phyloP scores from a whole-genome alignment of 1,284 basidiomycete genomes.

The Hypsizygus ulmarius region DNA sequence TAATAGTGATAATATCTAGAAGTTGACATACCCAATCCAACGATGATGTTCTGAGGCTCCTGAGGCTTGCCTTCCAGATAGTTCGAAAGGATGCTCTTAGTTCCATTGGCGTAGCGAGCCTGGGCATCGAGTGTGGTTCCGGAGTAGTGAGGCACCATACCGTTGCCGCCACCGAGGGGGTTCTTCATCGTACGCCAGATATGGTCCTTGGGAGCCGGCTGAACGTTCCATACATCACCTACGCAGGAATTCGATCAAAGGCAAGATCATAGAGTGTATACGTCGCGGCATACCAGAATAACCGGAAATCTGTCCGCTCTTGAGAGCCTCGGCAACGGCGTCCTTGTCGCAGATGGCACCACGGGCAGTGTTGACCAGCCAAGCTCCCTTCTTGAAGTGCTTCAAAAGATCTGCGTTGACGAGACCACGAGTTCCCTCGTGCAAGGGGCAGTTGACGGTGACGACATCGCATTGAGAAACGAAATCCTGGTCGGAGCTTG shows the following conservation, averaged over 20 bases:
- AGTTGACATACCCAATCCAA: constrained; percentile 50
- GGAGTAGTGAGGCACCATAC: constrained; percentile 85
- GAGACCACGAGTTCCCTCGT: constrained; percentile 82
- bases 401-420: constrained; percentile 82
- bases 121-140: constrained; percentile 94
- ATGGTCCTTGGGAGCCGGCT: constrained; percentile 85
- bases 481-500: constrained; percentile 51
- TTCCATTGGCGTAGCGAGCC: constrained; percentile 81
- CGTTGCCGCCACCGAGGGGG: constrained; percentile 77
- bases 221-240: constrained; percentile 63
- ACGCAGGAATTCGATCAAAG: neutral
- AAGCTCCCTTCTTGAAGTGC: constrained; percentile 91
- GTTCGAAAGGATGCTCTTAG: constrained; percentile 78
- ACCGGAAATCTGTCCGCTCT: constrained; percentile 72
- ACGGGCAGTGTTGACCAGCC: constrained; percentile 92
- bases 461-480: constrained; percentile 80
- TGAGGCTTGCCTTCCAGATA: constrained; percentile 72
- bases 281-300: constrained; percentile 32
- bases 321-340: constrained; percentile 76
- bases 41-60: constrained; percentile 80
- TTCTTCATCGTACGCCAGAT: constrained; percentile 85
- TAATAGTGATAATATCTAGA: neutral
- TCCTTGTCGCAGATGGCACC: constrained; percentile 90
- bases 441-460: constrained; percentile 89
- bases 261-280: constrained; percentile 2